Conservation (phyloP, 2,329 filamentous ascomycete genomes). For the Graphiopsis chlorocephala region DNA sequence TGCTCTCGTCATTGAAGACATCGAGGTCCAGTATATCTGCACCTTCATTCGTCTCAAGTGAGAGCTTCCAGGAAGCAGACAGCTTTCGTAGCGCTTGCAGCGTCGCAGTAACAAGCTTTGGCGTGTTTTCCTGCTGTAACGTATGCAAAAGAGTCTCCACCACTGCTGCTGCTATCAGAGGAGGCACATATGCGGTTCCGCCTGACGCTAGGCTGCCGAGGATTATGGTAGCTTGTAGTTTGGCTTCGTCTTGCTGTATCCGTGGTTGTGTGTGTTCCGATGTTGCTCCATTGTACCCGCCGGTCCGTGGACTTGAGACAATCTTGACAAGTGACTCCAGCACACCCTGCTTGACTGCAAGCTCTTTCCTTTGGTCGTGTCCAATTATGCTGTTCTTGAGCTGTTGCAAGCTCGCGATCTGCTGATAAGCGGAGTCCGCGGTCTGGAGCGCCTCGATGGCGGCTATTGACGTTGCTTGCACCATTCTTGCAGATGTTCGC, state of each 20-base stretch:
- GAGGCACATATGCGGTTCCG: constrained; percentile 76
- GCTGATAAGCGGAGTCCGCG: constrained; percentile 30
- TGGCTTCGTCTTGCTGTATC: constrained; percentile 64
- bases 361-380: constrained; percentile 80
- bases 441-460: constrained; percentile 22
- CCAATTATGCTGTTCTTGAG: constrained; percentile 90
- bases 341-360: constrained; percentile 68
- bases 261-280: constrained; percentile 34
- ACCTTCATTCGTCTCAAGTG: neutral
- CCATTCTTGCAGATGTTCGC: constrained; percentile 7
- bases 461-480: constrained; percentile 17
- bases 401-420: constrained; percentile 59
- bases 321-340: constrained; percentile 60
- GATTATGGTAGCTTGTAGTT: constrained; percentile 79
- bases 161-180: constrained; percentile 66
- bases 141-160: constrained; percentile 69
- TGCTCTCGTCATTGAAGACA: constrained; percentile 62
- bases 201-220: constrained; percentile 81
- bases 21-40: constrained; percentile 19
- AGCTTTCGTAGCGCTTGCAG: constrained; percentile 73
- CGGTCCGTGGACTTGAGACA: constrained; percentile 39
- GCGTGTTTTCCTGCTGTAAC: constrained; percentile 62
- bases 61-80: constrained; percentile 55
- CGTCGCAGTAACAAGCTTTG: constrained; percentile 68
- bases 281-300: constrained; percentile 30